phyloP scores from a whole-genome alignment of 129 eudicot species.

The Kitagawia praeruptora region DNA sequence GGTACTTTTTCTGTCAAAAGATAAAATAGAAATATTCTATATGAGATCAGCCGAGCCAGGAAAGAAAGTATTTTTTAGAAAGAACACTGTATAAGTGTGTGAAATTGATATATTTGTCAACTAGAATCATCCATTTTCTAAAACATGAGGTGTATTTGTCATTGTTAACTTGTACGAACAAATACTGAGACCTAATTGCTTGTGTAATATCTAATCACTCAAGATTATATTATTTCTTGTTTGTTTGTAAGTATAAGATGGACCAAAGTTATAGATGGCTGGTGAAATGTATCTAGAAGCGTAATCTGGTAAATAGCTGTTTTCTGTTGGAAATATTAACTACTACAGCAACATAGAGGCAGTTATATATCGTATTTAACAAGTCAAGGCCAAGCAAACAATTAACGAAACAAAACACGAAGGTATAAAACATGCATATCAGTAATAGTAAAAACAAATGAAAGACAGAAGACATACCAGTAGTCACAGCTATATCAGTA shows the following conservation, averaged over 20 bases:
- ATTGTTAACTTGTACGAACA: background rate
- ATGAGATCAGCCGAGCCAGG: background rate
- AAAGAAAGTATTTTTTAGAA: background rate
- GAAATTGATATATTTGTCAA: background rate
- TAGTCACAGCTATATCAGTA: no score
- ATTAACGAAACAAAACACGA: no score
- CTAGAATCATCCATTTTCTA: background rate
- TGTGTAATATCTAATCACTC: background rate
- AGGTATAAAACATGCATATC: no score
- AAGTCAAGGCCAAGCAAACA: no score
- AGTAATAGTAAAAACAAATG: no score
- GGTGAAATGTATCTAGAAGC: no score
- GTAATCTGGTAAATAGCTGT: background rate
- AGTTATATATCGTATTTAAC: no score
- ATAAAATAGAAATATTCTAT: background rate
- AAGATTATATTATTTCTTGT: background rate
- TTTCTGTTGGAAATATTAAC: no score
- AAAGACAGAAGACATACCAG: no score
- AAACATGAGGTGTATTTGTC: background rate
- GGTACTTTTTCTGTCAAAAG: slow-evolving; percentile 32
- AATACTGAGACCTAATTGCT: background rate
- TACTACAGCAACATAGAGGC: no score
- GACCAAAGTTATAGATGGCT: background rate
- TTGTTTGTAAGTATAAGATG: background rate
- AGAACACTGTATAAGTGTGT: background rate